These are phyloP conservation scores for Fusarium nelsonii DNA, from an alignment of 2,329 filamentous ascomycete species.

Conservation along the genomic window DNA sequence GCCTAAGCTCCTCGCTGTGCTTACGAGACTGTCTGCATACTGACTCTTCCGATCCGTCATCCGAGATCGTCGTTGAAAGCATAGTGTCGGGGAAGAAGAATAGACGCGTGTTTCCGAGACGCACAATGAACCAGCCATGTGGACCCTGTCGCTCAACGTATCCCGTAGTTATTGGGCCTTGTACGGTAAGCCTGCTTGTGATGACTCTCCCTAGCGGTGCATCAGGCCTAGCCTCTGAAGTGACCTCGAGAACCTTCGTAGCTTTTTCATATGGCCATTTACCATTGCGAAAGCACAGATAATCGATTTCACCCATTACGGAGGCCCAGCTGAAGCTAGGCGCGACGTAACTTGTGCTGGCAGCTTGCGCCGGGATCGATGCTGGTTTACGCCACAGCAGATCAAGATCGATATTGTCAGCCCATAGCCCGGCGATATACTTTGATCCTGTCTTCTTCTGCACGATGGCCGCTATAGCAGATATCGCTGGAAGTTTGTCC, in stretches of 20 bases:
- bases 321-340: slow-evolving; percentile 47
- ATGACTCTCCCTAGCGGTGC: slow-evolving; percentile 33
- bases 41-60: slow-evolving; percentile 4
- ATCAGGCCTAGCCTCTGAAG: slow-evolving; percentile 12
- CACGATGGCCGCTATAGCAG: slow-evolving; percentile 46
- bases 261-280: slow-evolving; percentile 27
- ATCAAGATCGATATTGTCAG: slow-evolving; percentile 42
- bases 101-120: background rate
- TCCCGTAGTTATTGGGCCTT: slow-evolving; percentile 22
- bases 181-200: slow-evolving; percentile 17
- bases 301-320: slow-evolving; percentile 42
- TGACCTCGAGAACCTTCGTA: slow-evolving; percentile 21
- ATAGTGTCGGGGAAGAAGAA: slow-evolving; percentile 23
- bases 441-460: slow-evolving; percentile 36
- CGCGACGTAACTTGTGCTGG: slow-evolving; percentile 27
- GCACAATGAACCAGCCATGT: slow-evolving; percentile 12
- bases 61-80: slow-evolving; percentile 11
- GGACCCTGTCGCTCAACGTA: background rate
- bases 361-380: slow-evolving; percentile 2
- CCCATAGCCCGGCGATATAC: slow-evolving; percentile 51
- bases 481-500: slow-evolving; percentile 50
- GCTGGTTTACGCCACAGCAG: slow-evolving; percentile 38
- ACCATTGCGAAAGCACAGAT: slow-evolving; percentile 43
- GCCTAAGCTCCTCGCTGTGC: background rate
- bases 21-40: slow-evolving; percentile 23